Evolutionary conservation across 2,329 filamentous ascomycete genomes (phyloP).

Genomic region (Paecilomyces niveus): DNA sequence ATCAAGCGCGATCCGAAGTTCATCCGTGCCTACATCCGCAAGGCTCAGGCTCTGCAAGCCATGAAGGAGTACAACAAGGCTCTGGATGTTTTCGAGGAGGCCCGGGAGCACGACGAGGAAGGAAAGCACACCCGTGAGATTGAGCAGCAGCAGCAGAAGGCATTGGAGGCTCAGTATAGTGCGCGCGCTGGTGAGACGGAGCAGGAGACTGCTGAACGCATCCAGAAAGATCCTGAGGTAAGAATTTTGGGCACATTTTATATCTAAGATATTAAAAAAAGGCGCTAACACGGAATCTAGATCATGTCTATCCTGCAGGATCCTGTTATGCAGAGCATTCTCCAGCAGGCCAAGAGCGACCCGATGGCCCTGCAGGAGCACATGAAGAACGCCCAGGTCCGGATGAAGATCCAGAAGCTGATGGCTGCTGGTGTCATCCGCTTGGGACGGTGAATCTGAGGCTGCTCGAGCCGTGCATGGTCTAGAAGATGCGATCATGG

Average conservation of each 20-base stretch:
- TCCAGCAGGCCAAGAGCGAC: slow-evolving; percentile 92
- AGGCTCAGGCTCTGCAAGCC: slow-evolving; percentile 88
- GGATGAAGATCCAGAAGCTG: slow-evolving; percentile 87
- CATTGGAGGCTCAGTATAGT: slow-evolving; percentile 79
- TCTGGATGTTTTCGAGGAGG: slow-evolving; percentile 80
- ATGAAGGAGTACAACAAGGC: slow-evolving; percentile 99
- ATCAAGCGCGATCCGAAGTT: slow-evolving; percentile 89
- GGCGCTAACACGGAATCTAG: slow-evolving; percentile 27
- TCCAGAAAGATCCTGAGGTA: slow-evolving; percentile 86
- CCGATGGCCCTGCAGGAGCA: slow-evolving; percentile 91
- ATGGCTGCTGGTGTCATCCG: slow-evolving; percentile 89
- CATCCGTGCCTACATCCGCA: slow-evolving; percentile 92
- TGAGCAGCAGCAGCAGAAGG: slow-evolving; percentile 89
- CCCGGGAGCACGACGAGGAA: slow-evolving; percentile 66
- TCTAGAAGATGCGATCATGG: neutral
- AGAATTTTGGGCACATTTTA: slow-evolving; percentile 23
- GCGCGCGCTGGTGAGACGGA: slow-evolving; percentile 91
- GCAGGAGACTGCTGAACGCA: slow-evolving; percentile 85
- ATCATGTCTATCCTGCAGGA: slow-evolving; percentile 91
- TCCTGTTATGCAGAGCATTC: slow-evolving; percentile 94
- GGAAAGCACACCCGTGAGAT: slow-evolving; percentile 86
- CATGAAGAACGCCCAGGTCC: slow-evolving; percentile 85
- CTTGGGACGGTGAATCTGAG: slow-evolving; percentile 49
- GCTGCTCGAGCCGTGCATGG: neutral
- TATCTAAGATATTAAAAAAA: neutral